phyloP scores from a whole-genome alignment of 768 basidiomycete species.

The Rhizopogon vulgaris region DNA sequence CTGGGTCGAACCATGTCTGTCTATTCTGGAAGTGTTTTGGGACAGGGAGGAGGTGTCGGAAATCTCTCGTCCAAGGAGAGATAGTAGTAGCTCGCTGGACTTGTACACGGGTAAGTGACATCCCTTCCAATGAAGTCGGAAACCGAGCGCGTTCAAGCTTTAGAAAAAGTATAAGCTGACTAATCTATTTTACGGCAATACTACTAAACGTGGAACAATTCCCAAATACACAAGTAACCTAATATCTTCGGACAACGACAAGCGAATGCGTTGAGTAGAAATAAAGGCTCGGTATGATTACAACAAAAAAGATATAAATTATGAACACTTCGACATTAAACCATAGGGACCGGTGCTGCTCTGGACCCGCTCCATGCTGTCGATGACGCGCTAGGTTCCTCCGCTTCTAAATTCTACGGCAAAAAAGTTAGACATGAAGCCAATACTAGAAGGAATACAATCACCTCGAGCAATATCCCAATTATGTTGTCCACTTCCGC shows the following conservation, averaged over 20 bases:
- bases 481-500: slow-evolving; percentile 87
- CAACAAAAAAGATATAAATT: slow-evolving; percentile 4
- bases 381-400: slow-evolving; percentile 64
- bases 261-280: too few relatives aligned
- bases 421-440: slow-evolving; percentile 4
- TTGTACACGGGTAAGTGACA: slow-evolving; percentile 29
- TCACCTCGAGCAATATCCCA: slow-evolving; percentile 77
- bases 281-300: slow-evolving; percentile 3
- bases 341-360: slow-evolving; percentile 14
- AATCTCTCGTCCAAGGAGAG: slow-evolving; percentile 55
- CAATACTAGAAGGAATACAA: not conserved
- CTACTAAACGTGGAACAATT: not conserved
- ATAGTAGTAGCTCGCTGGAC: slow-evolving; percentile 44
- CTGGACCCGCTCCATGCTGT: slow-evolving; percentile 33
- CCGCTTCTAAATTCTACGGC: slow-evolving; percentile 69
- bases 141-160: not conserved
- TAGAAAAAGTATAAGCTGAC: not conserved
- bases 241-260: too few relatives aligned
- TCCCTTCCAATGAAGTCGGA: slow-evolving; percentile 5
- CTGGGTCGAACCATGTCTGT: slow-evolving; percentile 34
- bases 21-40: slow-evolving; percentile 50
- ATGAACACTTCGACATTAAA: slow-evolving; percentile 8
- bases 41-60: slow-evolving; percentile 57
- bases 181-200: not conserved
- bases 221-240: too few relatives aligned